Evolutionary conservation across 1,284 basidiomycete species (phyloP).

Genomic region (Schizopora paradoxa): DNA sequence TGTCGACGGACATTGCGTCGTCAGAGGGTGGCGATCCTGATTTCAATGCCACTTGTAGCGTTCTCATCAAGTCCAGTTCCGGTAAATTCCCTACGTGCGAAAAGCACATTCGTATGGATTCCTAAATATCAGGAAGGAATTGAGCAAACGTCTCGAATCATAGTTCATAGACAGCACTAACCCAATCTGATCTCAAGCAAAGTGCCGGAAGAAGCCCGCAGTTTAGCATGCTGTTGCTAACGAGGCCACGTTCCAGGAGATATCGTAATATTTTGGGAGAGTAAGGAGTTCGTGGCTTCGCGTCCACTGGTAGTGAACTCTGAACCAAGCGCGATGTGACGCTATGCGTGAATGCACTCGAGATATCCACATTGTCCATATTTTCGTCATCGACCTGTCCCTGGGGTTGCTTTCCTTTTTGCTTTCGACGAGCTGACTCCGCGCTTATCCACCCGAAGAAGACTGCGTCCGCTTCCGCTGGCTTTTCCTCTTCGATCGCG

Average conservation of each 20-base stretch:
- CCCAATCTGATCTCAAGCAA: conserved; percentile 58
- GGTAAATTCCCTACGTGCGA: conserved; percentile 52
- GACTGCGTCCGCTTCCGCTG: conserved; percentile 37
- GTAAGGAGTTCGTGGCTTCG: conserved; percentile 34
- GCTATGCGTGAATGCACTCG: conserved; percentile 35
- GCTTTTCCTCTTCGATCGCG: conserved; percentile 26
- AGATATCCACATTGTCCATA: neutral
- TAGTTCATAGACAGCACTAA: conserved; percentile 28
- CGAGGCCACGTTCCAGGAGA: conserved; percentile 47
- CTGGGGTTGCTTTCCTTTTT: neutral
- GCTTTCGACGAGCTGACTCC: conserved; percentile 6
- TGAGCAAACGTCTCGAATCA: neutral
- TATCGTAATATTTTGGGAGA: conserved; percentile 48
- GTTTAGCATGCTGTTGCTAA: conserved; percentile 55
- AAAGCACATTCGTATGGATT: conserved; percentile 49
- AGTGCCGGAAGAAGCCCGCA: conserved; percentile 50
- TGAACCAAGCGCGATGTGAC: conserved; percentile 55
- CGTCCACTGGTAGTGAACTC: conserved; percentile 39
- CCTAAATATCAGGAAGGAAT: conserved; percentile 31
- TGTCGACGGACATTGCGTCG: conserved; percentile 56
- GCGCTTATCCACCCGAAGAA: conserved; percentile 48
- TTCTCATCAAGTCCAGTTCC: conserved; percentile 52
- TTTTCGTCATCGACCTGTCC: neutral
- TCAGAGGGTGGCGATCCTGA: conserved; percentile 22
- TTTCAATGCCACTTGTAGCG: conserved; percentile 41